These are phyloP conservation scores for Tillandsia fasciculata DNA, from an alignment of 176 grass and related monocot species.

Conservation along the genomic window DNA sequence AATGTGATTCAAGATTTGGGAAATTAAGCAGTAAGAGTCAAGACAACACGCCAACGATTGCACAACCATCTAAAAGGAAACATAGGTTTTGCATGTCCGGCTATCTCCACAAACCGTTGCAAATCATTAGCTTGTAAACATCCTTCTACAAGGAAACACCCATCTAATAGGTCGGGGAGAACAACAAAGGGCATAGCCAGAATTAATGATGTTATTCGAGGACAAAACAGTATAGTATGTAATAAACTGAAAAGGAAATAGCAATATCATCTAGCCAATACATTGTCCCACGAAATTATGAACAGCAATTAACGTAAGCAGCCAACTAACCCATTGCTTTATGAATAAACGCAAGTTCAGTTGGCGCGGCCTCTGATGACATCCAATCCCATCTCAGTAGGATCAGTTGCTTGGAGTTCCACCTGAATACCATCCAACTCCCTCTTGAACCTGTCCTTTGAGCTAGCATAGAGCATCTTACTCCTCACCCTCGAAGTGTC, in stretches of 20 bases:
- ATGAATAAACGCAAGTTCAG: constrained; percentile 13
- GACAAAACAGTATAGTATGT: not conserved
- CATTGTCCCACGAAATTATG: constrained; percentile 12
- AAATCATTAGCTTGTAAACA: not conserved
- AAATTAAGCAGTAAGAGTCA: not conserved
- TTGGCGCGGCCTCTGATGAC: constrained; percentile 45
- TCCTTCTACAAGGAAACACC: not conserved
- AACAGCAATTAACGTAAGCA: constrained; percentile 22
- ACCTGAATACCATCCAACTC: constrained; percentile 66
- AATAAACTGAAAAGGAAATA: not conserved
- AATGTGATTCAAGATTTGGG: not conserved
- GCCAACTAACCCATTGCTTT: constrained; percentile 12
- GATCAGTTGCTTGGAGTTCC: constrained; percentile 68
- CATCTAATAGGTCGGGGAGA: not conserved
- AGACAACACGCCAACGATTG: not conserved
- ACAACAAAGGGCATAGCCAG: not conserved
- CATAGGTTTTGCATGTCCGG: not conserved
- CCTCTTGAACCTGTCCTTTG: constrained; percentile 41
- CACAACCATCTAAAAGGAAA: not conserved
- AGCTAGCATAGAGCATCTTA: constrained; percentile 89
- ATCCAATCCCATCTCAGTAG: constrained; percentile 52
- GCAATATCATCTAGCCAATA: not conserved
- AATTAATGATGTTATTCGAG: not conserved
- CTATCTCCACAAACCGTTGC: not conserved
- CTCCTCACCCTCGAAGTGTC: constrained; percentile 51